Evolutionary conservation across 2,329 filamentous ascomycete genomes (phyloP).

Genomic region (Diaporthe capsici): DNA sequence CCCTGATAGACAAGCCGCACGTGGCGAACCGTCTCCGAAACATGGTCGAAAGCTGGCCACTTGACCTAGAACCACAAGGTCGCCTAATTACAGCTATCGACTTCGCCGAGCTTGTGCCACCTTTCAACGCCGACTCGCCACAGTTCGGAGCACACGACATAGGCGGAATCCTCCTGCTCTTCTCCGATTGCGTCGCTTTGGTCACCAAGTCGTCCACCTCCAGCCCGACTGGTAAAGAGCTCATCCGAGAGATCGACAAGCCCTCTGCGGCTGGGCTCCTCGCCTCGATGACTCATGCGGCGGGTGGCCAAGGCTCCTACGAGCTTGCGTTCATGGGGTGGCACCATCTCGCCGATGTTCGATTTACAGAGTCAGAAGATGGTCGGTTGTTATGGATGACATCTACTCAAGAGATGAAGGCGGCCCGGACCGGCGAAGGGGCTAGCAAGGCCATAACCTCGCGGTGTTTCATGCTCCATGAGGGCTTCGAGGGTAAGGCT

Average conservation of each 20-base stretch:
- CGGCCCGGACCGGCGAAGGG: slow-evolving; percentile 63
- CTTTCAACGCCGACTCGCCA: slow-evolving; percentile 66
- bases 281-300: slow-evolving; percentile 74
- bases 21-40: slow-evolving; percentile 81
- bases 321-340: slow-evolving; percentile 84
- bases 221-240: slow-evolving; percentile 78
- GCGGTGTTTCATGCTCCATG: slow-evolving; percentile 79
- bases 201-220: slow-evolving; percentile 77
- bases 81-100: slow-evolving; percentile 87
- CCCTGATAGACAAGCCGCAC: slow-evolving; percentile 77
- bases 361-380: slow-evolving; percentile 79
- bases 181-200: slow-evolving; percentile 84
- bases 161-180: slow-evolving; percentile 83
- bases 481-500: slow-evolving; percentile 83
- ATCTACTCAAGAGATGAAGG: slow-evolving; percentile 72
- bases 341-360: slow-evolving; percentile 77
- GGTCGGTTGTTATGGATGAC: slow-evolving; percentile 78
- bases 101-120: slow-evolving; percentile 81
- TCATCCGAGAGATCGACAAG: slow-evolving; percentile 89
- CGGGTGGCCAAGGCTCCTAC: slow-evolving; percentile 71
- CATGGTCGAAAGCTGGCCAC: slow-evolving; percentile 84
- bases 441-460: slow-evolving; percentile 68
- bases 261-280: slow-evolving; percentile 76
- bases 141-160: slow-evolving; percentile 61
- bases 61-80: slow-evolving; percentile 78